Base-by-base conservation (phyloP, 805 yeast genomes). In the Scheffersomyces ergatensis region DNA sequence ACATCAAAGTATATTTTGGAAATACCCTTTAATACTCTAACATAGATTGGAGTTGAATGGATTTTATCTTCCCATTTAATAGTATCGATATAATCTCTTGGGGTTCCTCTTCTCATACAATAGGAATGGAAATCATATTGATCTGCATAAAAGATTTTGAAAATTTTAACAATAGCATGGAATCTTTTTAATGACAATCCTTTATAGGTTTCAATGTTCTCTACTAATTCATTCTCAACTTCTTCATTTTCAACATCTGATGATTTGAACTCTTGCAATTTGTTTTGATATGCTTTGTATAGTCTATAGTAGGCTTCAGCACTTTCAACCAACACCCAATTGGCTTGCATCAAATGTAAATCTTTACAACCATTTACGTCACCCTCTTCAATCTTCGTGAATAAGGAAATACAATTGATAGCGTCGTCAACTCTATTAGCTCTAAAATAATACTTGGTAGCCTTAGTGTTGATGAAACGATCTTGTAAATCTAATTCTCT, bases 91-190 rank as follows among this genome's bases (percentile, higher is more conserved):
- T 92, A 93, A 7, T 92, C 83, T 48, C 95, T 77, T 19, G 92
- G 83, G 5, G 97, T 88, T 17, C 97, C 98, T 51, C 85, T 81
- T 63, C 97, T 79, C 74, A 87, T 78, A 58, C 95, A 85, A 60
- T 88, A 93, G 34, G 86, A 83, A 60, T 93, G 98, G 82, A 92
- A 93, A 60, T 93, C 99, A 48, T 85, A 75, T 67, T 93, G 97
- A 57, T 93, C 99, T 46, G 78, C 78, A 55, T 72, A 77, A 63
- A 81, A 89, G 39, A 80, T 85, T 33, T 79, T 74, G 62, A 81
- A 89, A 23, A 85, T 77, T 44, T 80, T 79, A 37, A 80, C 67
- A 34, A 89, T 73, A 2, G 88, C 82, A 32, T 67, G 61, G 57
- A 76, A 87, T 53, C 98, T 77, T 63, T 93, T 93, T 47, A 89